phyloP scores from a whole-genome alignment of 2,329 filamentous ascomycete genomes.

The Pseudophaeomoniella oleicola region DNA sequence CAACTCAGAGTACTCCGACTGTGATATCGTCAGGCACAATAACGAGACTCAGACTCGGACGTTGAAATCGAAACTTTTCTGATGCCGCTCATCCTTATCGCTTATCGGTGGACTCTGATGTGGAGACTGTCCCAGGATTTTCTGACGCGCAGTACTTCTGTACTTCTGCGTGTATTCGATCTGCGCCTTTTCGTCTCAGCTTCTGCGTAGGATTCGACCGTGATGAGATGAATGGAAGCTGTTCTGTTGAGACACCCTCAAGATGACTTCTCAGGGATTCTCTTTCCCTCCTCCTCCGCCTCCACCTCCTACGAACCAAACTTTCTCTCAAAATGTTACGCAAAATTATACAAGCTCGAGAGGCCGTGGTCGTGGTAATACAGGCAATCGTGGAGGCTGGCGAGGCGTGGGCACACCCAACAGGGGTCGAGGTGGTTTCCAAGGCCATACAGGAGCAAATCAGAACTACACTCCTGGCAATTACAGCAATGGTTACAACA shows the following conservation, averaged over 20 bases:
- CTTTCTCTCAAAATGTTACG: not conserved
- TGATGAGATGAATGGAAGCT: too few relatives aligned
- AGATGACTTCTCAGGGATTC: conserved; percentile 27
- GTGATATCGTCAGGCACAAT: too few relatives aligned
- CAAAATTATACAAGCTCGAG: not conserved
- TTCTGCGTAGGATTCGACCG: too few relatives aligned
- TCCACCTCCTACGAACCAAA: conserved; percentile 16
- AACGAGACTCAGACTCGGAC: too few relatives aligned
- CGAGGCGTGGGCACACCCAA: not conserved
- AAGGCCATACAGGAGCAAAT: not conserved
- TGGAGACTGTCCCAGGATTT: conserved; percentile 1
- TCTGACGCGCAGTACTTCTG: too few relatives aligned
- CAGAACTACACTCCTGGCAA: not conserved
- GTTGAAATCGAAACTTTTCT: not conserved
- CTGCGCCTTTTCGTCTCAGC: too few relatives aligned
- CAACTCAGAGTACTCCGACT: too few relatives aligned
- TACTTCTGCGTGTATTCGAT: too few relatives aligned
- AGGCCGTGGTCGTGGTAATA: not conserved
- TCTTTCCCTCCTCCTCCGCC: conserved; percentile 32
- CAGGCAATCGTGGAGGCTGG: not conserved
- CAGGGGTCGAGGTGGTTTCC: not conserved
- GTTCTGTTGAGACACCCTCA: too few relatives aligned
- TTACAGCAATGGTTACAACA: not conserved
- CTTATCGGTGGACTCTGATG: not conserved
- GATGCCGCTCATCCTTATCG: not conserved